Conservation (phyloP, 148 eudicot species). For the Fagopyrum esculentum region DNA sequence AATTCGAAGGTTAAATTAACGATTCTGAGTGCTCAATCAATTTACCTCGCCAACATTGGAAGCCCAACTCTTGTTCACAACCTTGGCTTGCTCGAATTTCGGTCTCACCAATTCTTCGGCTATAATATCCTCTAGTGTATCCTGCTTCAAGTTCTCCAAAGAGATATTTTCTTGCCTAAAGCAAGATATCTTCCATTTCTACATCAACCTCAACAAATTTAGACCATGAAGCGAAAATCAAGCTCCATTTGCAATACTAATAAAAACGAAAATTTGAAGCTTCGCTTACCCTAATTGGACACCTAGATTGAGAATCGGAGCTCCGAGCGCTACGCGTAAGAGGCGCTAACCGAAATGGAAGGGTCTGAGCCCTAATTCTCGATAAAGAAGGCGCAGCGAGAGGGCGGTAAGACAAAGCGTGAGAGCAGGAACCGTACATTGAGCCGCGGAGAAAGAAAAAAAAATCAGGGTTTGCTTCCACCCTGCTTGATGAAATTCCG, state of each 20-base stretch:
- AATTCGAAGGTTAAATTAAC: not conserved
- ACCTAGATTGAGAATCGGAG: constrained; percentile 24
- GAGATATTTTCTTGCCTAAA: constrained; percentile 57
- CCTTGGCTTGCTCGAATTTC: constrained; percentile 27
- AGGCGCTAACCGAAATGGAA: constrained; percentile 21
- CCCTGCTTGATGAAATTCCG: constrained; percentile 17
- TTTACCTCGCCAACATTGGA: constrained; percentile 44
- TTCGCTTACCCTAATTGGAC: constrained; percentile 28
- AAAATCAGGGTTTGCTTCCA: constrained; percentile 27
- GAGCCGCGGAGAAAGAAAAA: not conserved
- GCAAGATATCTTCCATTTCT: constrained; percentile 66
- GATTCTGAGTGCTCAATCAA: not conserved
- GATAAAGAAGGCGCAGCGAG: constrained; percentile 24
- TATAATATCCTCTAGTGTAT: constrained; percentile 33
- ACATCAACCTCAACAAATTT: constrained; percentile 12
- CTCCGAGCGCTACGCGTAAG: constrained; percentile 30
- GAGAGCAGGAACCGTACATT: constrained; percentile 59
- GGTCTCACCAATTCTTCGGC: constrained; percentile 43
- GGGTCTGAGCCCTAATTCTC: constrained; percentile 38
- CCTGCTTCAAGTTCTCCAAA: constrained; percentile 38
- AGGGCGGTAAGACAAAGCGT: constrained; percentile 39
- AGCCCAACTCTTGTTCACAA: constrained; percentile 34
- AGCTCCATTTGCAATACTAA: not conserved
- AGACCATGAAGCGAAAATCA: not conserved
- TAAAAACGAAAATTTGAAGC: not conserved